Conservation (phyloP, 1,139 yeast species). For the Geotrichum reessii region DNA sequence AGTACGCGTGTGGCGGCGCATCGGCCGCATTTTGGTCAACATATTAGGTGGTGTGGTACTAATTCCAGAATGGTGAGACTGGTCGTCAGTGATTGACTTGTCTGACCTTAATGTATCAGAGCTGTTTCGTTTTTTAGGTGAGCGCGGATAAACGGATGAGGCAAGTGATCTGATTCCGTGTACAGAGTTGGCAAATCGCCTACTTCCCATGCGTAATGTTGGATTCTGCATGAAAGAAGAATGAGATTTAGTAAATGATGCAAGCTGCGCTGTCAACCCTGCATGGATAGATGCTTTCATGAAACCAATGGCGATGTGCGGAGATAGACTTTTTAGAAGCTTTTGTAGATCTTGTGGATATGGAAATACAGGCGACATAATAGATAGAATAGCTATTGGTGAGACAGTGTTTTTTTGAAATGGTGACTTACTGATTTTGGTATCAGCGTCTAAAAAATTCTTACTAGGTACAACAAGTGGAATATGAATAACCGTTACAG, state of each 20-base stretch:
- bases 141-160: background rate
- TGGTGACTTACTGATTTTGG: background rate
- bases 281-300: slow-evolving; percentile 33
- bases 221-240: background rate
- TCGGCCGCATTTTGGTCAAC: background rate
- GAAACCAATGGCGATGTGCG: slow-evolving; percentile 34
- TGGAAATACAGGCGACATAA: slow-evolving; percentile 34
- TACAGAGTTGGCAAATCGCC: slow-evolving; percentile 3
- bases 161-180: slow-evolving; percentile 4
- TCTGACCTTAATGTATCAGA: slow-evolving; percentile 3
- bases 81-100: background rate
- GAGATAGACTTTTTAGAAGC: slow-evolving; percentile 29
- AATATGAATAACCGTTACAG: slow-evolving; percentile 32
- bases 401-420: slow-evolving; percentile 14
- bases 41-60: background rate
- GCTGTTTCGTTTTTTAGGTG: slow-evolving; percentile 11
- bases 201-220: background rate
- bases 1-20: background rate
- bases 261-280: slow-evolving; percentile 25
- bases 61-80: background rate
- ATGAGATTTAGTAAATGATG: slow-evolving; percentile 8
- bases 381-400: slow-evolving; percentile 35
- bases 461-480: slow-evolving; percentile 28
- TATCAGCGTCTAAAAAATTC: background rate
- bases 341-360: slow-evolving; percentile 30